Evolutionary conservation across 768 basidiomycete species (phyloP), one percentile per base, ranked within the genome.

Genomic region (Multifurca ochricompacta): DNA sequence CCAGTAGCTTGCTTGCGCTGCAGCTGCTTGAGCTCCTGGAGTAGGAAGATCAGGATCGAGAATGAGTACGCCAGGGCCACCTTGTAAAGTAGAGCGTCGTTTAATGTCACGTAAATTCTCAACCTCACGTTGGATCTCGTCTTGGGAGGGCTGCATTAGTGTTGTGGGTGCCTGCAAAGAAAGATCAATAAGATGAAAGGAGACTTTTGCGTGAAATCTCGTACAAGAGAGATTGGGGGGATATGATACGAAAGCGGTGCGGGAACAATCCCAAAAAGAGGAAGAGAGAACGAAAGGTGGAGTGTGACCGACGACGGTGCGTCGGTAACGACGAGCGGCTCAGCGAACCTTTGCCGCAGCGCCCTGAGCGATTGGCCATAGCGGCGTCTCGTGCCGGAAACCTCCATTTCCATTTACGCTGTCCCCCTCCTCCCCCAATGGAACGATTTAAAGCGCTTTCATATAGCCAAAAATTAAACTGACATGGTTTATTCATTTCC

Each of bases 1-100:
- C 67, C 67, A 69, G 64, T 70, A 70, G 35, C 49, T 61, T 3
- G 62, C 55, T 45, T 67, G 68, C 11, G 68, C 61, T 23, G 65
- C 50, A 6, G 74, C 59, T 23, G 79, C 79, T 30, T 84, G 79
- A 21, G 83, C 76, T 0, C 85, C 75, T 2, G 82, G 74, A 63
- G 80, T 83, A 37, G 93, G 93, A 44, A 95, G 80, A 79, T 96
- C 93, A 62, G 92, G 92, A 70, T 96, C 93, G 51, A 94, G 77
- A 54, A 87, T 76, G 64, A 92, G 80, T 21, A 85, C 83, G 35
- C 89, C 90, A 56, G 89, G 91, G 9, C 82, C 81, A 30, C 77
- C 75, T 56, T 80, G 77, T 0, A 84, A 79, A 14, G 83, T 82
- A 2, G 92, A 96, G 62, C 91, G 83, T 50, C 93, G 78, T 54